Base-by-base conservation (phyloP, 371 early-diverging fungal species). In the Mortierella sp. region DNA sequence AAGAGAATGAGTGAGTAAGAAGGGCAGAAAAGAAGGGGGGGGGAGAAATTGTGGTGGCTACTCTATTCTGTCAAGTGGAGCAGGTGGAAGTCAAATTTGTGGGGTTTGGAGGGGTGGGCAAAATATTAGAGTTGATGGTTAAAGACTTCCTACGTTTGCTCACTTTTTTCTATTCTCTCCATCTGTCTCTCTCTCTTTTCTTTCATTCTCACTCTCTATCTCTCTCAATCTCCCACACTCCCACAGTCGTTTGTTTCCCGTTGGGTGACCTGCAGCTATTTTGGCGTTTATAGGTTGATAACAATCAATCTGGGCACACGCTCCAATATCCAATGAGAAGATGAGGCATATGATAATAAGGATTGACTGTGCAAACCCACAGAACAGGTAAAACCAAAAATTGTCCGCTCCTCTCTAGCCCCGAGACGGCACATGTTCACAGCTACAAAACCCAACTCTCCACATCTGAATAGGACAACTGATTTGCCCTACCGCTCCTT, bases 41-140 rank as follows among this genome's bases (percentile, higher is more conserved):
- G 32, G 23, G 15, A 57, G 28, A 65, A 35, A 6, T 34, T 57
- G 59, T 45, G 35, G 45, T 45, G 15, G 45, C n/a, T n/a, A n/a
- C n/a, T n/a, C n/a, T n/a, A n/a, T n/a, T 9, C 45, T 45, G 9
- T 45, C 45, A 12, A 45, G 45, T 45, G 45, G 45, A 45, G 45
- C n/a, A 34, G 64, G 49, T 32, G 29, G 35, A 32, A 63, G 22
- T 34, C 64, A 70, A 70, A 64, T 34, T 47, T 64, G 64, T 64
- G 71, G 71, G 69, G 69, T 69, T 61, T 61, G 61, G 43, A 62
- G 45, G 42, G 35, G 37, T 23, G 59, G n/a, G n/a, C n/a, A 34
- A 19, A 64, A 8, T 35, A 64, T 10, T 42, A 40, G 35, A 26
- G 28, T 60, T 60, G 42, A 35, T 37, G 8, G 29, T 10, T 28